Evolutionary conservation across 139 green algal genomes (phyloP), one percentile per base, ranked within the genome.

Genomic region (Eudorina sp.): DNA sequence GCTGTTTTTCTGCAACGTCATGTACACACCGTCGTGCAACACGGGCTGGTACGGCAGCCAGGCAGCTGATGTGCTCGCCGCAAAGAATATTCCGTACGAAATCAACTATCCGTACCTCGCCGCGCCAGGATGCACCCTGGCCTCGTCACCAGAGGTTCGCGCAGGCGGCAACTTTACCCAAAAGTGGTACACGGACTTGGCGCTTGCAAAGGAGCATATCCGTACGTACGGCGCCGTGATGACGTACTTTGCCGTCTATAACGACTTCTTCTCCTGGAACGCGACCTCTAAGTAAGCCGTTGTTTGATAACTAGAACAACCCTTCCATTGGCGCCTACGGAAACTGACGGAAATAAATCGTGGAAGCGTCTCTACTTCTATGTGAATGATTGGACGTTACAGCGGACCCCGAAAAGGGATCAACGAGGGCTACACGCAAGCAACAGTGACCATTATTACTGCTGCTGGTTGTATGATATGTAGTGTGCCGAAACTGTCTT

Each of bases 261-360:
- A 77, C 46, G 92, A 91, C 38, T 88, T 92, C 53, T 97, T 96
- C 90, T 92, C 92, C 90, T 96, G 91, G 81, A 95, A 4, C 90
- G 98, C 1, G 93, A 98, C 94, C 97, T 99, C 87, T 94, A 94
- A 53, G 96, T 99, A 29, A 76, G 69, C n/a, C n/a, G n/a, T n/a
- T n/a, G n/a, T n/a, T n/a, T n/a, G n/a, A n/a, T n/a, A n/a, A n/a
- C n/a, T n/a, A n/a, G n/a, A n/a, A n/a, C n/a, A n/a, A n/a, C n/a
- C n/a, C n/a, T n/a, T n/a, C n/a, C n/a, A n/a, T n/a, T n/a, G n/a
- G n/a, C n/a, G n/a, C n/a, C n/a, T n/a, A n/a, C n/a, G n/a, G n/a
- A n/a, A n/a, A n/a, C n/a, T n/a, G n/a, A n/a, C n/a, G n/a, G n/a
- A n/a, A n/a, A n/a, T n/a, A n/a, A n/a, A n/a, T n/a, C n/a, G n/a